These are phyloP conservation scores for Mortierella alpina DNA, from an alignment of 192 early-diverging fungal genomes.

Conservation along the genomic window DNA sequence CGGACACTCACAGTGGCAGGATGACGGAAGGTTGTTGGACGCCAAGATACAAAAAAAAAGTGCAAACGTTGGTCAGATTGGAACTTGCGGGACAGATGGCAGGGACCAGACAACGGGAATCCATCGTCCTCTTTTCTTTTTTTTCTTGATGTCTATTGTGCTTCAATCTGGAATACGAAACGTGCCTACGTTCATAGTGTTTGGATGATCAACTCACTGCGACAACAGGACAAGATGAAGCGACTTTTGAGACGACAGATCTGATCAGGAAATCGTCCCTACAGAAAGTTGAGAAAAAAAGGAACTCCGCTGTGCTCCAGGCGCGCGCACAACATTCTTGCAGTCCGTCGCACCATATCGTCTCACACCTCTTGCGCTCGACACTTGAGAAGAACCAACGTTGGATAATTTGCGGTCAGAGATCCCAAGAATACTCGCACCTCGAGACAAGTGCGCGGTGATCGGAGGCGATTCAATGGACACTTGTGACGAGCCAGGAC, in stretches of 20 bases:
- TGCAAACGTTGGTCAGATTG: not conserved
- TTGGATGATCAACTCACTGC: not conserved
- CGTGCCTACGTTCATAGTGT: no score
- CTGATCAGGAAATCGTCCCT: no score
- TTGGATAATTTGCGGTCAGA: not conserved
- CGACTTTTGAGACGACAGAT: not conserved
- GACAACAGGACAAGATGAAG: not conserved
- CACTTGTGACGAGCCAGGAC: not conserved
- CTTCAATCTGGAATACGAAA: not conserved
- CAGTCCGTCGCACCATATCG: no score
- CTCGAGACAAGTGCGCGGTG: not conserved
- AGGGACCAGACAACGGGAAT: not conserved
- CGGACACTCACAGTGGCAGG: no score
- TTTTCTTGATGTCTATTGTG: not conserved
- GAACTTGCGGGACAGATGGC: not conserved
- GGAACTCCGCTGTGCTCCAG: no score
- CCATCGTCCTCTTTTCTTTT: not conserved
- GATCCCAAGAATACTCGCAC: not conserved
- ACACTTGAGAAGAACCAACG: no score
- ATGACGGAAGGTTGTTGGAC: no score
- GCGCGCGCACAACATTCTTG: no score
- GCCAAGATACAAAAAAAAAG: not conserved
- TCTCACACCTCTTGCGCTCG: no score
- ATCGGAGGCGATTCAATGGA: no score
- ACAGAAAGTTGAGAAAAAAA: no score